Evolutionary conservation across 441 rosid genomes (phyloP), one percentile per base, ranked within the genome.

Genomic region (Isatis lusitanica): DNA sequence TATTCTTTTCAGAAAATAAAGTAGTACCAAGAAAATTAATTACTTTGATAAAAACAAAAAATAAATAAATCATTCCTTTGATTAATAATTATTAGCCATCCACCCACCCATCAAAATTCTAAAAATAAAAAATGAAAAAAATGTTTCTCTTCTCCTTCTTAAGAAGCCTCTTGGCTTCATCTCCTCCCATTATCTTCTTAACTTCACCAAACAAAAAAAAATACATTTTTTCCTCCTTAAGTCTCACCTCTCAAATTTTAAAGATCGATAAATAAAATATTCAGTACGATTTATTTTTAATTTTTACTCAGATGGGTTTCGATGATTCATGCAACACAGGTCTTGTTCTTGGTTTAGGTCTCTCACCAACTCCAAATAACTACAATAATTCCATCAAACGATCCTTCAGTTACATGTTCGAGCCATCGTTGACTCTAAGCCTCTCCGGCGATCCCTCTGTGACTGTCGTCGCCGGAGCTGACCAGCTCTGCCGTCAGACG

Each of bases 341-440:
- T 68, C 98, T 94, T 70, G 90, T 82, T 80, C 90, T 94, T 18
- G 90, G 92, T 21, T 79, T 94, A 83, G 90, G 94, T 26, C 86
- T 87, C 70, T 35, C 83, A 7, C 42, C 87, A 51, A 79, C 40
- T 63, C 73, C 65, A 9, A 66, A 38, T 40, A 57, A 67, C 21
- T 68, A 77, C 59, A 71, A 48, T 69, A 66, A 48, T 69, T 8
- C 56, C 33, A 59, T 79, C 47, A 81, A 80, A 52, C 76, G 62
- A 44, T 65, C 82, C 8, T 48, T 66, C 21, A 66, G 58, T 38
- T 36, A 6, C 56, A 75, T 68, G 51, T 63, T 62, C n/a, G 86
- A 85, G 73, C 95, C 98, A 6, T 88, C 85, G 39, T 84, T 93
- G 17, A 87, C 90, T 48, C 79, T 93, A 69, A 86, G 83, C 52